Evolutionary conservation across 2,329 filamentous ascomycete species (phyloP).

Genomic region (Pezicula radicicola): DNA sequence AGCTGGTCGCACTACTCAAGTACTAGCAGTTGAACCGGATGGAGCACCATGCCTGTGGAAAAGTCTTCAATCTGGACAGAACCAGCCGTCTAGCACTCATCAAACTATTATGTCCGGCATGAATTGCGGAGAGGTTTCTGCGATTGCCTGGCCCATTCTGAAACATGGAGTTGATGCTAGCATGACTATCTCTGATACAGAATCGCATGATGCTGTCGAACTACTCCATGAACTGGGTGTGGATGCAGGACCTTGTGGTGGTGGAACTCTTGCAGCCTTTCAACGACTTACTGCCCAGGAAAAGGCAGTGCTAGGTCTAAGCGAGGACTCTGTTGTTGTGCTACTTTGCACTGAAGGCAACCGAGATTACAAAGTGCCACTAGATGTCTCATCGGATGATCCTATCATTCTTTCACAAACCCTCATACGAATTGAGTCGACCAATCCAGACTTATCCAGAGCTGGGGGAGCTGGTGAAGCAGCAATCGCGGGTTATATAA

Average conservation of each 20-base stretch:
- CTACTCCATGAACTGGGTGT: constrained; percentile 35
- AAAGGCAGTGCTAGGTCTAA: constrained; percentile 27
- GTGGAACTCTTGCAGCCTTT: constrained; percentile 41
- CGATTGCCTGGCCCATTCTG: constrained; percentile 42
- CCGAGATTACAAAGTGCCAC: constrained; percentile 47
- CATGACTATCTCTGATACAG: constrained; percentile 38
- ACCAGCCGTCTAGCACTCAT: constrained; percentile 35
- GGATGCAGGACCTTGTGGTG: constrained; percentile 46
- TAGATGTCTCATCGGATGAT: constrained; percentile 38
- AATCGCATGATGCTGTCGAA: constrained; percentile 38
- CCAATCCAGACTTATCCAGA: constrained; percentile 40
- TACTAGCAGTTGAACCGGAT: constrained; percentile 70
- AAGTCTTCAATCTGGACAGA: constrained; percentile 40
- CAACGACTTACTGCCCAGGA: constrained; percentile 29
- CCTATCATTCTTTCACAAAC: constrained; percentile 38
- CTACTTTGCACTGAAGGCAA: constrained; percentile 64
- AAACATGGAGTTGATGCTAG: constrained; percentile 38
- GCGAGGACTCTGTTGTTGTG: constrained; percentile 53
- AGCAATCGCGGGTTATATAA: constrained; percentile 42
- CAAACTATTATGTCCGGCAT: constrained; percentile 47
- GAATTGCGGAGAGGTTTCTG: constrained; percentile 46
- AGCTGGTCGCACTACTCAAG: constrained; percentile 26
- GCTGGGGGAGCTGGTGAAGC: constrained; percentile 42
- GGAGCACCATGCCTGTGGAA: constrained; percentile 57
- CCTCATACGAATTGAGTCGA: constrained; percentile 39